These are phyloP conservation scores for Aquanectria penicillioides DNA, from an alignment of 2,329 filamentous ascomycete genomes.

Conservation along the genomic window DNA sequence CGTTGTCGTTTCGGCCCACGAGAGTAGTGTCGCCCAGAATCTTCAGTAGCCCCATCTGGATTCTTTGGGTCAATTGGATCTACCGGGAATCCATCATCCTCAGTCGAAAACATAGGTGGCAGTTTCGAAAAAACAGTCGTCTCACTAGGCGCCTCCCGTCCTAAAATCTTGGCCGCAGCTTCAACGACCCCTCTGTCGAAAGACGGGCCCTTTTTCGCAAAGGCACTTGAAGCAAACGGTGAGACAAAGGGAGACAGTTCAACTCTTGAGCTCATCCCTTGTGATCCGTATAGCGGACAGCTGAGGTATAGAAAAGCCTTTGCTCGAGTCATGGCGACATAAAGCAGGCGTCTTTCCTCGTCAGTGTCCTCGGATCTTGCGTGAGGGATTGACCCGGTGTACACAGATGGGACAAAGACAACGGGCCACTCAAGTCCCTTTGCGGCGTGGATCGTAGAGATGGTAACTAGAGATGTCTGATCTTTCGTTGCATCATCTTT, in stretches of 20 bases:
- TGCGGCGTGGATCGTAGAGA: slow-evolving; percentile 95
- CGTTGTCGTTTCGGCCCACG: slow-evolving; percentile 45
- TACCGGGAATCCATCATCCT: slow-evolving; percentile 76
- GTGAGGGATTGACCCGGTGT: slow-evolving; percentile 91
- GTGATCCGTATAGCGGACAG: slow-evolving; percentile 75
- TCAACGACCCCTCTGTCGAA: slow-evolving; percentile 71
- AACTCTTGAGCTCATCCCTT: slow-evolving; percentile 65
- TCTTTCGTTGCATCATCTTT: slow-evolving; percentile 67
- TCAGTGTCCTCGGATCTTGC: slow-evolving; percentile 84
- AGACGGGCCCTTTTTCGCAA: slow-evolving; percentile 73
- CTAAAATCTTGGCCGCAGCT: slow-evolving; percentile 77
- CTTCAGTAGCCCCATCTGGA: slow-evolving; percentile 31
- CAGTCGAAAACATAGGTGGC: slow-evolving; percentile 63
- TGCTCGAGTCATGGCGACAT: slow-evolving; percentile 96
- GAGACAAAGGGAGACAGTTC: slow-evolving; percentile 79
- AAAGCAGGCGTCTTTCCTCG: slow-evolving; percentile 88
- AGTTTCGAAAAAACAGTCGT: slow-evolving; percentile 63
- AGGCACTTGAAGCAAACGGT: slow-evolving; percentile 49
- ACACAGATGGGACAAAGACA: slow-evolving; percentile 91
- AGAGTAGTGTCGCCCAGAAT: slow-evolving; percentile 29
- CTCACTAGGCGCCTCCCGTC: slow-evolving; percentile 67
- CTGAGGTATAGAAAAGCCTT: slow-evolving; percentile 88
- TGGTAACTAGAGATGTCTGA: slow-evolving; percentile 75
- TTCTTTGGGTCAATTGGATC: slow-evolving; percentile 62
- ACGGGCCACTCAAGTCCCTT: slow-evolving; percentile 98